Percentiles rank a stretch among this genome's conserved stretches.
Conservation (phyloP, 2,329 filamentous ascomycete genomes). For the Colletotrichum chlorophyti region DNA sequence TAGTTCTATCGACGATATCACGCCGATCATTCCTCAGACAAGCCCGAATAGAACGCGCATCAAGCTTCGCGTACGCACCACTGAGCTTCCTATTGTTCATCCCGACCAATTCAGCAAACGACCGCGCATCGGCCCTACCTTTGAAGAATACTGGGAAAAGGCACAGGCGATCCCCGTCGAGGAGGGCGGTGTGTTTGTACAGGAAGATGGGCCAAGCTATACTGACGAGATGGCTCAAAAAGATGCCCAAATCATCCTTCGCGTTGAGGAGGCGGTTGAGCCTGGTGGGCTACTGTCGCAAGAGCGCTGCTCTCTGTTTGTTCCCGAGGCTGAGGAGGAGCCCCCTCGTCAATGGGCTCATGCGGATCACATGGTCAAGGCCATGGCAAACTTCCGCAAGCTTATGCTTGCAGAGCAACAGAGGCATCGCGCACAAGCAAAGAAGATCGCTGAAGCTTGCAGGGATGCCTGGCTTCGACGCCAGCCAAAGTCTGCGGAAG, state of each 20-base stretch:
- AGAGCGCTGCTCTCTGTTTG: slow-evolving; percentile 73
- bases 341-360: slow-evolving; percentile 85
- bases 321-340: slow-evolving; percentile 75
- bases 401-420: slow-evolving; percentile 81
- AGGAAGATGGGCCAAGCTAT: slow-evolving; percentile 62
- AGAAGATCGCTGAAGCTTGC: slow-evolving; percentile 79
- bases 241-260: slow-evolving; percentile 74
- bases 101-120: slow-evolving; percentile 62
- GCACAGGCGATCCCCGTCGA: slow-evolving; percentile 60
- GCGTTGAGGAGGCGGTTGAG: slow-evolving; percentile 75
- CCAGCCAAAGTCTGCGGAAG: slow-evolving; percentile 78
- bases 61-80: slow-evolving; percentile 54
- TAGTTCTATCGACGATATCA: slow-evolving; percentile 37
- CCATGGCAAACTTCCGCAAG: slow-evolving; percentile 80
- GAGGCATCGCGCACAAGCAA: slow-evolving; percentile 78
- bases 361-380: slow-evolving; percentile 81
- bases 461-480: slow-evolving; percentile 76
- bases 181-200: slow-evolving; percentile 61
- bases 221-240: slow-evolving; percentile 67
- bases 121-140: slow-evolving; percentile 58
- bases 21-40: slow-evolving; percentile 24
- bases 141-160: slow-evolving; percentile 64
- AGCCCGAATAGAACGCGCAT: slow-evolving; percentile 48
- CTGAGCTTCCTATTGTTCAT: slow-evolving; percentile 64
- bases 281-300: slow-evolving; percentile 78